Base-by-base conservation (phyloP, 2,329 filamentous ascomycete species). In the Incumbomyces delicatus region DNA sequence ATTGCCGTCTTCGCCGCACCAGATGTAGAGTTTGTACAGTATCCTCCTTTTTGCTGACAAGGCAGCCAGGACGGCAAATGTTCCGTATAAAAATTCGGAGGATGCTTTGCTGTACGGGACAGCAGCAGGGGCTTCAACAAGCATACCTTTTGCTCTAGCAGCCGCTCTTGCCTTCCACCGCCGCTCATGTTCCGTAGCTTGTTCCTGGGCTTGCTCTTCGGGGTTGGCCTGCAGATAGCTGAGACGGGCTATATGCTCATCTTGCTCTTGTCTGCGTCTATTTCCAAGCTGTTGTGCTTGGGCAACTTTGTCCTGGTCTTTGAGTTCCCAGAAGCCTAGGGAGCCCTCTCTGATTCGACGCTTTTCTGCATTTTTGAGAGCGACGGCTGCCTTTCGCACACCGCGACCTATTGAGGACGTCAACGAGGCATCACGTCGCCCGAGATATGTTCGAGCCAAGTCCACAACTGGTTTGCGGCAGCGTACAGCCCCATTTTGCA, bases 51-150 rank as follows among this genome's bases (percentile, higher is more conserved):
- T 71, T 37, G 78, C 76, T 54, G 75, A 79, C 16, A 98, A 69
- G 0, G 88, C 89, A 16, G 89, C 85, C 52, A 84, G 75, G 17
- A 96, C 87, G 1, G 86, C 80, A 2, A 84, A 85, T 37, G 77
- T 78, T 5, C 92, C 92, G 61, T 94, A 96, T 2, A 98, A 71
- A 57, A 95, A 96, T 51, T 95, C 84, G 0, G 89, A 95, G 4
- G 87, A 86, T 0, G 90, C 84, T 1, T 87, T 94, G 0, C 86
- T 87, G 60, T 90, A 82, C 1, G 80, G 78, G 14, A 85, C 72
- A 6, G 20, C 27, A 6, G 20, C 13, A 36, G 43, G 43, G 11
- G 30, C 42, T 11, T 41, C 31, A 14, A 29, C 36, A 3, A 31
- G 13, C 20, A 34, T 37, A 16, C 33, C 42, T 11, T 27, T 14